Base-by-base conservation (phyloP, 441 rosid species). In the Hura crepitans region DNA sequence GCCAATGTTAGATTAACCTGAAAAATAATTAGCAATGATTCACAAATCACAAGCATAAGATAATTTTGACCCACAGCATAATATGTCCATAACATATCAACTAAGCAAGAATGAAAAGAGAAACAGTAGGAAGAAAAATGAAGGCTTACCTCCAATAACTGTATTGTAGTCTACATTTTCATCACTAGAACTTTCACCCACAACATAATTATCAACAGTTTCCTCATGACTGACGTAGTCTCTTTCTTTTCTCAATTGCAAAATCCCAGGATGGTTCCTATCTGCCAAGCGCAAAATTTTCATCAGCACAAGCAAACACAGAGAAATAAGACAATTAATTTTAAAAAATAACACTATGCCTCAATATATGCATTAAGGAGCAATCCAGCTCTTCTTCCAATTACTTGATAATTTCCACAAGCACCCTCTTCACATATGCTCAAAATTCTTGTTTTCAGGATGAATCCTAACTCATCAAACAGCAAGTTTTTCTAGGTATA, bases 241-340 rank as follows among this genome's bases (percentile, higher is more conserved):
- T 78, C 85, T 85, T 81, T 89, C 92, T 74, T 95, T 96, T 74
- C 82, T 93, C 86, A 96, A 76, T 81, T 93, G 98, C 79, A 93
- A 81, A 79, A 96, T 96, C 72, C 98, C 97, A 75, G 99, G 99
- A 86, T 96, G 99, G 81, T 96, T 96, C 92, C 97, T 79, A 96
- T 93, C 99, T 96, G 81, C 78, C 65, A 84, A 62, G 57, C 39
- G 79, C 65, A 73, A 33, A 55, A 17, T 43, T 69, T 64, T 62
- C 42, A 68, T 53, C 45, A 58, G 68, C 73, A 58, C 37, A 65
- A 10, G 68, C 42, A 49, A 17, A n/a, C 18, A 20, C 15, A 55
- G 31, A 43, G 28, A 37, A 63, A 66, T 35, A 23, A 55, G 45
- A 8, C 6, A 23, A 14, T 22, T 27, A 3, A 20, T 50, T 51